Conservation (phyloP, 805 yeast genomes). For the Sugiyamaella floridensis region DNA sequence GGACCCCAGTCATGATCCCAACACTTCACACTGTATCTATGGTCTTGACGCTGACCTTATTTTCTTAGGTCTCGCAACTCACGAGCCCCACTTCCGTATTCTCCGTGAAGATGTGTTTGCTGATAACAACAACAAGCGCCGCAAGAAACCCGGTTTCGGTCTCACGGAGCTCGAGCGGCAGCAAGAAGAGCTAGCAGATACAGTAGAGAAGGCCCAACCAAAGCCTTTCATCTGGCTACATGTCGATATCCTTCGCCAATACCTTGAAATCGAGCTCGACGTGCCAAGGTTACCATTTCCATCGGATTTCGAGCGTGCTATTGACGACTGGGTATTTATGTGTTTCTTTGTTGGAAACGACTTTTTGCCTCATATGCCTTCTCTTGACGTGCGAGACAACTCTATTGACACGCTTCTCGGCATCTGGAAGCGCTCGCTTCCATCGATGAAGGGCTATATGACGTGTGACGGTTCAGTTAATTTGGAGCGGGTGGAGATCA, state of each 20-base stretch:
- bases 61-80: conserved; percentile 92
- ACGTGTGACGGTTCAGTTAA: conserved; percentile 86
- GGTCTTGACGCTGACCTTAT: conserved; percentile 98
- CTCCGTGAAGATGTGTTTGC: conserved; percentile 96
- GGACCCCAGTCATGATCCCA: conserved; percentile 82
- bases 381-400: conserved; percentile 89
- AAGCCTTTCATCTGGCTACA: conserved; percentile 95
- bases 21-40: conserved; percentile 91
- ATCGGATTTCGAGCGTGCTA: conserved; percentile 88
- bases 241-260: conserved; percentile 79
- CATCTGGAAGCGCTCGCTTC: conserved; percentile 74
- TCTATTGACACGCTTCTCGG: conserved; percentile 76
- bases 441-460: conserved; percentile 63
- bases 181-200: conserved; percentile 27
- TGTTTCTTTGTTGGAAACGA: conserved; percentile 98
- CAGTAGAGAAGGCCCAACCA: conserved; percentile 36
- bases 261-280: conserved; percentile 71
- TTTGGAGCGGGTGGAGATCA: conserved; percentile 64
- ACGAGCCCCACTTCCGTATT: conserved; percentile 93
- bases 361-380: conserved; percentile 93
- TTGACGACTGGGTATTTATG: conserved; percentile 98
- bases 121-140: conserved; percentile 42
- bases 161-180: conserved; percentile 33
- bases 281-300: conserved; percentile 63
- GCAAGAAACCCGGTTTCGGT: conserved; percentile 33